A percentile compares a stretch with the other conserved stretches of the same genome.
Conservation (phyloP, 352 stramenopile species). For the Globisporangium solare region DNA sequence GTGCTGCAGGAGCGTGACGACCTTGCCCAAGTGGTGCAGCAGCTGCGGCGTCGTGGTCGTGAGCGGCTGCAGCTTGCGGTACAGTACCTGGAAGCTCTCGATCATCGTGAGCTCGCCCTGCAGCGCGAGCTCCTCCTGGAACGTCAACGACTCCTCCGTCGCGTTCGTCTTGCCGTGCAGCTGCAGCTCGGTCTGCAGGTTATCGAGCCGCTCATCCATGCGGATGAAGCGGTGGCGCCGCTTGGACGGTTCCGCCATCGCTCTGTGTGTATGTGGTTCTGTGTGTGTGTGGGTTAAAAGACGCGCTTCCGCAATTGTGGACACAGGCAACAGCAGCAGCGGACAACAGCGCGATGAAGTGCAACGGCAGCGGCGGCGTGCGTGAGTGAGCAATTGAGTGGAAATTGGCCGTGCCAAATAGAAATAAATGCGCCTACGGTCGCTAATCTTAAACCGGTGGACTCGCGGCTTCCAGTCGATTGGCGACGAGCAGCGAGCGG, state of each 20-base stretch:
- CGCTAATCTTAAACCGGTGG: neutral
- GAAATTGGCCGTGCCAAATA: no score
- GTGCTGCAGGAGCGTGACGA: conserved; percentile 52
- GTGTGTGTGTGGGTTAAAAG: neutral
- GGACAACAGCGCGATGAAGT: no score
- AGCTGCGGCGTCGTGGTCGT: conserved; percentile 81
- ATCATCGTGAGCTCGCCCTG: conserved; percentile 83
- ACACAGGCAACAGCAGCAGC: neutral
- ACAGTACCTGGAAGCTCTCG: conserved; percentile 73
- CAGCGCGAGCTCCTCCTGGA: conserved; percentile 75
- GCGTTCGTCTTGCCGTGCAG: conserved; percentile 78
- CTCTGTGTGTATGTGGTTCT: conserved; percentile 1
- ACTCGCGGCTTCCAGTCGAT: conserved; percentile 13
- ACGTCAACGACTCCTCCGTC: conserved; percentile 58
- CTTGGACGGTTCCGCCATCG: conserved; percentile 30
- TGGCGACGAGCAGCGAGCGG: conserved; percentile 17
- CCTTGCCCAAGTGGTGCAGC: conserved; percentile 73
- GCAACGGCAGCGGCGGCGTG: no score
- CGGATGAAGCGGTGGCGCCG: conserved; percentile 82
- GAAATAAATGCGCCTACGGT: neutral
- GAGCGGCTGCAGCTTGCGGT: conserved; percentile 63
- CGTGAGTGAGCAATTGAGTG: no score
- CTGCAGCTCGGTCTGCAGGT: conserved; percentile 73
- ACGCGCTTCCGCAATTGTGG: no score
- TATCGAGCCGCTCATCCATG: conserved; percentile 75